A percentile compares a stretch with the other conserved stretches of the same genome.
These are phyloP conservation scores for Hygrocybe punicea DNA, from an alignment of 768 basidiomycete species.

Conservation along the genomic window DNA sequence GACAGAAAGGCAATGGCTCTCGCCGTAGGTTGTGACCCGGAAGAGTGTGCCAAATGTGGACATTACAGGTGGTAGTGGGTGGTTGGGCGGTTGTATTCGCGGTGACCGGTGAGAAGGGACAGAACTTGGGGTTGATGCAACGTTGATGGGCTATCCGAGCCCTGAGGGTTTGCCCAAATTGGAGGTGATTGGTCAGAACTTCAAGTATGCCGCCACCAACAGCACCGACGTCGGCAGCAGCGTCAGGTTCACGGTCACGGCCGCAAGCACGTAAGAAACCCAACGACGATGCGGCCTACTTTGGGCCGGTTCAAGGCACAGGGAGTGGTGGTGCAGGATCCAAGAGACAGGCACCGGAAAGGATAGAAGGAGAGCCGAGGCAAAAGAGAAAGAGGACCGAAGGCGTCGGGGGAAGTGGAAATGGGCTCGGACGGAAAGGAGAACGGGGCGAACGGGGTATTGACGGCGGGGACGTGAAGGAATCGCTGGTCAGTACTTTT, in stretches of 20 bases:
- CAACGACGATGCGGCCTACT: conserved; percentile 70
- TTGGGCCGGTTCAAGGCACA: conserved; percentile 47
- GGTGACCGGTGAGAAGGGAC: background rate
- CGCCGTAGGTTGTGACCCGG: conserved; percentile 95
- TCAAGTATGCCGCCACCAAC: background rate
- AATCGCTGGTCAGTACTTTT: conserved; percentile 40
- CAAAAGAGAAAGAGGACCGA: conserved; percentile 72
- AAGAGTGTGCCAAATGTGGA: conserved; percentile 90
- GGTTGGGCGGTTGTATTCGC: background rate
- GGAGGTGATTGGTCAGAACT: background rate
- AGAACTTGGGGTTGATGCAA: background rate
- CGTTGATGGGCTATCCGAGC: no score
- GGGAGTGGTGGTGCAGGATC: conserved; percentile 41
- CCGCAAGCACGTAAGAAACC: conserved; percentile 60
- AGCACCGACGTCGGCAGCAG: conserved; percentile 4
- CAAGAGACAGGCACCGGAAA: conserved; percentile 66
- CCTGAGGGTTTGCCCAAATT: no score
- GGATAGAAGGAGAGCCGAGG: conserved; percentile 69
- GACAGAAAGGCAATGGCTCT: conserved; percentile 95
- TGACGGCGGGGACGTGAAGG: conserved; percentile 37
- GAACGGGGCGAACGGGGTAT: conserved; percentile 30
- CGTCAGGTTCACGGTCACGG: conserved; percentile 56
- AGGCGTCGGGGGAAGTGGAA: conserved; percentile 23
- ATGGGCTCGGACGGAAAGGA: conserved; percentile 14
- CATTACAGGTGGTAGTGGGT: conserved; percentile 46